phyloP scores from a whole-genome alignment of 1,284 basidiomycete genomes.

The Boletus smithii region DNA sequence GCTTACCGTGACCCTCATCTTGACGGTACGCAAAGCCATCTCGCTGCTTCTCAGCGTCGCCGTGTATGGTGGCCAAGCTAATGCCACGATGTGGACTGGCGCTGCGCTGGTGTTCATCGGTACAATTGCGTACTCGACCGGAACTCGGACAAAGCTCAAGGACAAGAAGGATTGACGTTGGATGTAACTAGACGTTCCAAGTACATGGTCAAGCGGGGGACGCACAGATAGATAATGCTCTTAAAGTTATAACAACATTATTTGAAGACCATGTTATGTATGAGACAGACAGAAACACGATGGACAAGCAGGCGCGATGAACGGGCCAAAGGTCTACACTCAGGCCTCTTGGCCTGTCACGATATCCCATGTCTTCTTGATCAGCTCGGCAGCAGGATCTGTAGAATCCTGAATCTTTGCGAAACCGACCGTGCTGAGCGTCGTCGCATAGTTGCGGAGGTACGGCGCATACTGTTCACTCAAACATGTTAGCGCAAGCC shows the following conservation, averaged over 20 bases:
- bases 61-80: slow-evolving; percentile 32
- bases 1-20: slow-evolving; percentile 82
- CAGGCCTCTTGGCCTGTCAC: slow-evolving; percentile 55
- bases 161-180: slow-evolving; percentile 27
- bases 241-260: slow-evolving; percentile 16
- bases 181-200: not conserved
- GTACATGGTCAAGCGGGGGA: not conserved
- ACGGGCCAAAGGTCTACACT: no score
- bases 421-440: slow-evolving; percentile 63
- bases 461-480: slow-evolving; percentile 68
- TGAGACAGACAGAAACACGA: no score
- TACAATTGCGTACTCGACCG: slow-evolving; percentile 67
- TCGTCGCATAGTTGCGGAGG: slow-evolving; percentile 63
- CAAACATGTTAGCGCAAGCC: not conserved
- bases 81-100: slow-evolving; percentile 58
- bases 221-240: slow-evolving; percentile 7
- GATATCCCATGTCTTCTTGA: slow-evolving; percentile 68
- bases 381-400: slow-evolving; percentile 54
- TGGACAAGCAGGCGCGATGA: no score
- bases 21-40: slow-evolving; percentile 87
- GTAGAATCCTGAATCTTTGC: slow-evolving; percentile 52
- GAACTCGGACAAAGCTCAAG: slow-evolving; percentile 24
- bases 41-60: slow-evolving; percentile 77
- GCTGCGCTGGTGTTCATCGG: slow-evolving; percentile 69
- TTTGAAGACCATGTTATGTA: no score